phyloP scores from a whole-genome alignment of 2,329 filamentous ascomycete genomes.

The Alternaria hordeiaustralica region DNA sequence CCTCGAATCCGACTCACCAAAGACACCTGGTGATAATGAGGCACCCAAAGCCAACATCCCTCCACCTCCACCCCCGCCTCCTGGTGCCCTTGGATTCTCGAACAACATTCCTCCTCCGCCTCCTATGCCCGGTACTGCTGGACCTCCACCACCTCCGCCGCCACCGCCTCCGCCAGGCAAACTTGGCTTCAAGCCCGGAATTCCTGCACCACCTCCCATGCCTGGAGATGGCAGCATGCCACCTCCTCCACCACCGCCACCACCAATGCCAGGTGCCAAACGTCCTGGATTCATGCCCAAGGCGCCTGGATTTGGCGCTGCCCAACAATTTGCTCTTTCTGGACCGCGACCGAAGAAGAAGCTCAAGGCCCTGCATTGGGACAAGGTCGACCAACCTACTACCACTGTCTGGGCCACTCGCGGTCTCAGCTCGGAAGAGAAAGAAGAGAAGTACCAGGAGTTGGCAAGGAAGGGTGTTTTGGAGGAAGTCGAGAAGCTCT shows the following conservation, averaged over 20 bases:
- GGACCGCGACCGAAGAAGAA: slow-evolving; percentile 96
- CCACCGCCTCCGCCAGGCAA: slow-evolving; percentile 58
- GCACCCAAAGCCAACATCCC: slow-evolving; percentile 52
- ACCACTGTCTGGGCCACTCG: slow-evolving; percentile 93
- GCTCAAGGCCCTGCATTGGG: slow-evolving; percentile 98
- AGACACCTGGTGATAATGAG: slow-evolving; percentile 66
- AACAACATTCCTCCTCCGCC: slow-evolving; percentile 52
- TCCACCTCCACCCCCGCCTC: slow-evolving; percentile 53
- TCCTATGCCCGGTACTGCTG: slow-evolving; percentile 56
- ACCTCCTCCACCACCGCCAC: slow-evolving; percentile 63
- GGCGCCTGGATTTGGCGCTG: slow-evolving; percentile 58
- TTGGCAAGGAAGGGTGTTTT: slow-evolving; percentile 93
- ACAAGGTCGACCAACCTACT: slow-evolving; percentile 92
- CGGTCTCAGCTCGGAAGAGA: slow-evolving; percentile 81
- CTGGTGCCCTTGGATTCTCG: slow-evolving; percentile 47
- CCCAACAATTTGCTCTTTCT: slow-evolving; percentile 71
- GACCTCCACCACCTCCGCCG: slow-evolving; percentile 56
- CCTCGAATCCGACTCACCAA: slow-evolving; percentile 72
- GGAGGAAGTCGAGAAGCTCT: slow-evolving; percentile 96
- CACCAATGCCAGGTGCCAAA: slow-evolving; percentile 64
- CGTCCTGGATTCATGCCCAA: slow-evolving; percentile 77
- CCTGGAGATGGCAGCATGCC: slow-evolving; percentile 56
- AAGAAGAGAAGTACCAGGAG: slow-evolving; percentile 95
- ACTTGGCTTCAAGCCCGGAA: slow-evolving; percentile 48
- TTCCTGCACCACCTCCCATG: slow-evolving; percentile 58